phyloP scores from a whole-genome alignment of 345 rosid species.

The Gossypium longicalyx region DNA sequence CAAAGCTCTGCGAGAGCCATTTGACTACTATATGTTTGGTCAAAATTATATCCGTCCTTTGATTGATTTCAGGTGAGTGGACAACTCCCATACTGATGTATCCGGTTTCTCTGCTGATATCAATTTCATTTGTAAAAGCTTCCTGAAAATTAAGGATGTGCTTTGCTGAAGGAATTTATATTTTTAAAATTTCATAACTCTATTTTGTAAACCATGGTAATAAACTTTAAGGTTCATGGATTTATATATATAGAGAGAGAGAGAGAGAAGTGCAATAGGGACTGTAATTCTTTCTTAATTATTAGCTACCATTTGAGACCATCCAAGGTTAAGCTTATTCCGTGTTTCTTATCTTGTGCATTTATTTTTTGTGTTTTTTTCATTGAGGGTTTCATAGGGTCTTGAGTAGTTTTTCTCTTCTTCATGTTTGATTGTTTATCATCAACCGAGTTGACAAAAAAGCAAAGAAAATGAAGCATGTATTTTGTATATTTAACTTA shows the following conservation, averaged over 20 bases:
- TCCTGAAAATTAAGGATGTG: background rate
- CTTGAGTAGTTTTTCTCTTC: background rate
- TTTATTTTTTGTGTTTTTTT: background rate
- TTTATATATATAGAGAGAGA: background rate
- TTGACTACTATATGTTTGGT: slow-evolving; percentile 91
- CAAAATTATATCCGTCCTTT: slow-evolving; percentile 88
- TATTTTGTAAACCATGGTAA: background rate
- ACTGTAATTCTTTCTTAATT: background rate
- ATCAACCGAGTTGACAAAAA: background rate
- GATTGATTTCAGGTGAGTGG: slow-evolving; percentile 74
- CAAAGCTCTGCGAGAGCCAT: slow-evolving; percentile 82
- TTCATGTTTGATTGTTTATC: background rate
- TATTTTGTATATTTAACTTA: slow-evolving; percentile 2
- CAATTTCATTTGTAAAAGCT: background rate
- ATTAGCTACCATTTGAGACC: background rate
- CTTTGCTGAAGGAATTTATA: background rate
- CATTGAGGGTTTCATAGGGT: background rate
- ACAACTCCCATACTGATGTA: slow-evolving; percentile 6
- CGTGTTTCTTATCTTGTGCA: background rate
- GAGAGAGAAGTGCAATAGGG: background rate
- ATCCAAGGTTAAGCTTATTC: background rate
- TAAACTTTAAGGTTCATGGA: background rate
- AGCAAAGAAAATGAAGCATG: background rate
- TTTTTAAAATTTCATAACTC: background rate
- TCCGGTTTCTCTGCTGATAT: background rate